Base-by-base conservation (phyloP, 805 yeast species). In the Ogataea methylovora region DNA sequence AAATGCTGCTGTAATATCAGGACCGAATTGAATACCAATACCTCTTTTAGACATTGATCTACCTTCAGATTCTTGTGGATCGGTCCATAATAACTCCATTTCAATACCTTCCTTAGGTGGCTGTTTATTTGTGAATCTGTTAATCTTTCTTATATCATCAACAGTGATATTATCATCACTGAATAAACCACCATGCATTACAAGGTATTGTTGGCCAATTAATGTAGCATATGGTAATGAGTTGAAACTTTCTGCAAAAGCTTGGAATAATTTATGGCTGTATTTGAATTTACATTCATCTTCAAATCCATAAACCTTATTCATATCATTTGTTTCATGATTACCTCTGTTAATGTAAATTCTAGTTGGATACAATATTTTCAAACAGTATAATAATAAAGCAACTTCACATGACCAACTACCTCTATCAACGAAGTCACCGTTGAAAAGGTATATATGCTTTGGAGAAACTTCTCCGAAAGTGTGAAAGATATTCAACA, bases 351-450 rank as follows among this genome's bases (percentile, higher is more conserved):
- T 92, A 40, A 92, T 56, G 59, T 62, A 87, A 29, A 90, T 57
- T 29, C 71, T 67, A 3, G 61, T 50, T 12, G 98, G 98, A 49
- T 71, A 81, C 23, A 81, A 58, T 24, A 87, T 65, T 60, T 92
- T 92, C 57, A 84, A 71, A 10, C 79, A 69, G 55, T 84, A 87
- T 28, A 85, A 68, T 21, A 82, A 65, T 30, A 92, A 61, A 2
- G 96, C 96, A 30, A 92, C 95, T 55, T 92, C 98, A 52, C 95
- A 84, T 4, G 97, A 86, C 97, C 98, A 90, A 13, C 95, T 84
- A 5, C 98, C 98, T 51, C 98, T 71, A 56, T 92, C 98, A 4
- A 92, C 98, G 60, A 92, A 90, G 60, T 92, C 98, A 29, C 98
- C 98, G 51, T 92, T 92, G 65, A 92, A 90, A 31, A 92, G 60